A percentile compares a stretch with the other conserved stretches of the same genome.
Evolutionary conservation across 495 filamentous ascomycete species (phyloP).

Genomic region (Podospora comata): DNA sequence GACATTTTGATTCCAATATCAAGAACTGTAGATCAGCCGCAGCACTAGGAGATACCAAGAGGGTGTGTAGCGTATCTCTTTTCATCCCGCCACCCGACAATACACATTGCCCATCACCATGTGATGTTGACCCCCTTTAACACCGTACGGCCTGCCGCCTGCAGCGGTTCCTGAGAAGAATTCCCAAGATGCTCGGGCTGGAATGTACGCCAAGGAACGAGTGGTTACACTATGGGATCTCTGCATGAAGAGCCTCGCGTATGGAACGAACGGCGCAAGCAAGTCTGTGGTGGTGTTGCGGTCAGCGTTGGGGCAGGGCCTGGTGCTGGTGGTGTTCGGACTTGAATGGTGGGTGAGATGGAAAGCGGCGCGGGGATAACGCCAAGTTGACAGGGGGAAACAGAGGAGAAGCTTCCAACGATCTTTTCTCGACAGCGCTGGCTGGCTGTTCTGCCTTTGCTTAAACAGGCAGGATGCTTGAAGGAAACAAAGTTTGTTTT

Average conservation of each 20-base stretch:
- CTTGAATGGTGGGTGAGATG: not conserved
- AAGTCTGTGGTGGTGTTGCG: not conserved
- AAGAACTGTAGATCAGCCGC: not conserved
- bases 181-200: not conserved
- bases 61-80: not conserved
- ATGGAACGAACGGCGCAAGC: no score
- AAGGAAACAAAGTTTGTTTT: not conserved
- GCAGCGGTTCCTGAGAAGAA: not conserved
- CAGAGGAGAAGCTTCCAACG: not conserved
- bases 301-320: not conserved
- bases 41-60: not conserved
- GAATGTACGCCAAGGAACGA: conserved; percentile 2
- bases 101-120: not conserved
- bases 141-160: no score
- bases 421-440: not conserved
- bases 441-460: no score
- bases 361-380: not conserved
- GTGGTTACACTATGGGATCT: conserved; percentile 3
- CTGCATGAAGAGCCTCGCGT: not conserved
- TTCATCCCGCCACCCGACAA: not conserved
- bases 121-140: not conserved
- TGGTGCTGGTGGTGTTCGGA: not conserved
- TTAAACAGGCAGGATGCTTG: not conserved
- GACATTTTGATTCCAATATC: not conserved
- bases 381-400: not conserved